These are phyloP conservation scores for Mycosphaerelloides madeirae DNA, from an alignment of 2,329 filamentous ascomycete genomes.

Conservation along the genomic window DNA sequence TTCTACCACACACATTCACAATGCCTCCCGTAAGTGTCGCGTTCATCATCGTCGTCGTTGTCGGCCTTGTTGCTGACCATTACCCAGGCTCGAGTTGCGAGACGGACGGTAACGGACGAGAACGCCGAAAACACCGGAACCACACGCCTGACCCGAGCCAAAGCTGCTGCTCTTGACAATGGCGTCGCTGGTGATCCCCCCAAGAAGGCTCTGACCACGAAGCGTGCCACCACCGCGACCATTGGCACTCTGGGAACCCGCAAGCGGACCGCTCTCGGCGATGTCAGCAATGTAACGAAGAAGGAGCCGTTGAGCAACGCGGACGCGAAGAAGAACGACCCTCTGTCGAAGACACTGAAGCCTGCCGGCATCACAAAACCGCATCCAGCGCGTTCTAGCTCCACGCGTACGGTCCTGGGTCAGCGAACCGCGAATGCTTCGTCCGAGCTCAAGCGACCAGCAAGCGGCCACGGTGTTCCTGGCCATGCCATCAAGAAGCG, in stretches of 20 bases:
- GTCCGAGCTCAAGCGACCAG: conserved; percentile 65
- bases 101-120: conserved; percentile 78
- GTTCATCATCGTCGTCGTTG: conserved; percentile 7
- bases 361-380: conserved; percentile 76
- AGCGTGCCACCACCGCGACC: conserved; percentile 42
- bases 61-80: conserved; percentile 37
- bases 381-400: conserved; percentile 45
- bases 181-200: conserved; percentile 55
- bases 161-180: conserved; percentile 64
- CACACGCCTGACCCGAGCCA: conserved; percentile 86
- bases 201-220: conserved; percentile 45
- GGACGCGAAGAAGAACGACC: conserved; percentile 45
- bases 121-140: conserved; percentile 73
- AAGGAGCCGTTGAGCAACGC: conserved; percentile 61
- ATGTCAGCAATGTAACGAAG: conserved; percentile 94
- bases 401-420: conserved; percentile 57
- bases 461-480: conserved; percentile 66
- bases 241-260: conserved; percentile 41
- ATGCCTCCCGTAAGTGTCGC: conserved; percentile 35
- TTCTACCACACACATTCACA: conserved; percentile 20
- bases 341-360: conserved; percentile 56
- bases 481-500: conserved; percentile 64
- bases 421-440: conserved; percentile 63
- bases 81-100: conserved; percentile 63
- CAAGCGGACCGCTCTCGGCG: conserved; percentile 81